These are phyloP conservation scores for Phytophthora meadii DNA, from an alignment of 352 stramenopile genomes.

Conservation along the genomic window DNA sequence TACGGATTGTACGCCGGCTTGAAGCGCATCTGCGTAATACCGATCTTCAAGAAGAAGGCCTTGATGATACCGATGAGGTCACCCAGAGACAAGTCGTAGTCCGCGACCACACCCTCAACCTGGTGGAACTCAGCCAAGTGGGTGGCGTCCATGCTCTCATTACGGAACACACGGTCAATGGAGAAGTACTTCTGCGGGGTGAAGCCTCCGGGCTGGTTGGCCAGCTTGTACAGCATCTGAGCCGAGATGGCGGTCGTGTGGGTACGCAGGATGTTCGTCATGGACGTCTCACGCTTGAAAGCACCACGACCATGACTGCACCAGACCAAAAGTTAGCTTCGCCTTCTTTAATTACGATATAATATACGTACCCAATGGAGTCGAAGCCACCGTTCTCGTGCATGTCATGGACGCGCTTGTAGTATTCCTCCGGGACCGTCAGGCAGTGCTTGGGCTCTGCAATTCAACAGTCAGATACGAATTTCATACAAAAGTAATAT, in stretches of 20 bases:
- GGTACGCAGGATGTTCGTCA: conserved; percentile 99
- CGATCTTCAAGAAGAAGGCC: conserved; percentile 99
- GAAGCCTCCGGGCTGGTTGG: conserved; percentile 96
- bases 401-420: conserved; percentile 98
- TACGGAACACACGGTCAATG: conserved; percentile 99
- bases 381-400: conserved; percentile 97
- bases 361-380: conserved; percentile 94
- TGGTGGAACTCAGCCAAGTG: conserved; percentile 99
- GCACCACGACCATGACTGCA: conserved; percentile 77
- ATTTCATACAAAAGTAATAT: neutral
- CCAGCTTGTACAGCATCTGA: conserved; percentile 99
- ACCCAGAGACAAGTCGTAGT: conserved; percentile 98
- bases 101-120: conserved; percentile 98
- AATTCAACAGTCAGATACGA: conserved; percentile 4
- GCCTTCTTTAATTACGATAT: neutral
- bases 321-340: neutral
- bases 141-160: conserved; percentile 99
- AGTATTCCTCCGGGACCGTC: conserved; percentile 98
- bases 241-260: conserved; percentile 99
- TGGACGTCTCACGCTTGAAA: conserved; percentile 96
- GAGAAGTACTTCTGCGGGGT: conserved; percentile 98
- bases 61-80: conserved; percentile 99
- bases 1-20: conserved; percentile 99
- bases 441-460: conserved; percentile 74
- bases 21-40: conserved; percentile 99